These are phyloP conservation scores for Babesia bigemina DNA, from an alignment of 169 alveolate species.

Conservation along the genomic window DNA sequence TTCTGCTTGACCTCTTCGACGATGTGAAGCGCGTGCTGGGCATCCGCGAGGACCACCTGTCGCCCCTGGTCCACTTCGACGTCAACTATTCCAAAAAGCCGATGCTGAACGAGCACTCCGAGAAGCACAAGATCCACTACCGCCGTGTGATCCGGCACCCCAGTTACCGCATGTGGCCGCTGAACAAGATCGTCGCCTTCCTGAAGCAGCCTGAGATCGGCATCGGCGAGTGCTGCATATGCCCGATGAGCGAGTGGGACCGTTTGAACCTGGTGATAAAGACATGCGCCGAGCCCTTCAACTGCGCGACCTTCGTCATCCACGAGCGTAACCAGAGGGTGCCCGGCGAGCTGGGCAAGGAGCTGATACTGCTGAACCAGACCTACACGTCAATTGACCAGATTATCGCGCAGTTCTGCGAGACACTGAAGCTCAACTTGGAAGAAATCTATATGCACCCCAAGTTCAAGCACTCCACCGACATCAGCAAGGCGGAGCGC, in stretches of 20 bases:
- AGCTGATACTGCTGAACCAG: constrained; percentile 68
- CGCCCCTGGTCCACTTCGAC: constrained; percentile 64
- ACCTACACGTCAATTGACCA: constrained; percentile 75
- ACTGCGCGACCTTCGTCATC: constrained; percentile 73
- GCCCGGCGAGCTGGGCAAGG: constrained; percentile 73
- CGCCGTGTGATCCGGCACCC: constrained; percentile 67
- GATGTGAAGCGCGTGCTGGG: constrained; percentile 12
- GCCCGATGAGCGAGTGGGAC: constrained; percentile 76
- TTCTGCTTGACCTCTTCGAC: constrained; percentile 38
- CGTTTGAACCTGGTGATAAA: constrained; percentile 74
- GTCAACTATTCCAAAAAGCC: constrained; percentile 59
- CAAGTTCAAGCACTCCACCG: constrained; percentile 67
- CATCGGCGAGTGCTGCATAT: constrained; percentile 79
- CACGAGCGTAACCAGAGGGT: constrained; percentile 74
- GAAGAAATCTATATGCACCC: constrained; percentile 82
- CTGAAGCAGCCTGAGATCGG: constrained; percentile 62
- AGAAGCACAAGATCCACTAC: constrained; percentile 60
- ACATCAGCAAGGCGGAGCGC: constrained; percentile 69
- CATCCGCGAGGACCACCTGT: constrained; percentile 33
- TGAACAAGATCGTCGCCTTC: constrained; percentile 53
- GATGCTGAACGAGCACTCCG: constrained; percentile 19
- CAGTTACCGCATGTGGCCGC: constrained; percentile 66
- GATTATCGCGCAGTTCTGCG: constrained; percentile 78
- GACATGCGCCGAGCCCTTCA: constrained; percentile 77
- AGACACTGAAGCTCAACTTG: constrained; percentile 75